Percentiles rank a stretch among this genome's conserved stretches.
These are phyloP conservation scores for Suhomyces guaymorum DNA, from an alignment of 1,139 yeast genomes.

Conservation along the genomic window DNA sequence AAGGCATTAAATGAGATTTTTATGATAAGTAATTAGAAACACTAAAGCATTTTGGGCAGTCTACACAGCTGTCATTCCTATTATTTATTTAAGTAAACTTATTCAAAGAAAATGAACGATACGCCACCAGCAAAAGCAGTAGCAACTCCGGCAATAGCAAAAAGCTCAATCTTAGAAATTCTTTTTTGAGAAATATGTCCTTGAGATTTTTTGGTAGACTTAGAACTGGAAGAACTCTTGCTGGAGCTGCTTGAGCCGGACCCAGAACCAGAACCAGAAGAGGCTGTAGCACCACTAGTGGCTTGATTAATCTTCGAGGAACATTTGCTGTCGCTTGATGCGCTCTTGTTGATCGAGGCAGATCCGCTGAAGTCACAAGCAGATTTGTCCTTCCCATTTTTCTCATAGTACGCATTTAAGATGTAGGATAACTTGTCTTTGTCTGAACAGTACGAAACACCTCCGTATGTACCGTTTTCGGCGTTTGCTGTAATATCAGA, in stretches of 20 bases:
- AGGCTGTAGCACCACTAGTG: conserved; percentile 18
- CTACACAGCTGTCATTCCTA: too few species aligned
- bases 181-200: conserved; percentile 26
- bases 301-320: conserved; percentile 30
- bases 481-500: conserved; percentile 40
- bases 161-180: conserved; percentile 32
- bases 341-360: conserved; percentile 33
- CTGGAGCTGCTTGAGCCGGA: conserved; percentile 28
- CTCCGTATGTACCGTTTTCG: conserved; percentile 41
- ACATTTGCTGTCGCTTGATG: conserved; percentile 34
- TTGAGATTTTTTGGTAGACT: conserved; percentile 24
- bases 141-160: conserved; percentile 33
- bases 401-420: conserved; percentile 41
- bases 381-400: conserved; percentile 26
- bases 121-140: conserved; percentile 43
- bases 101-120: conserved; percentile 34
- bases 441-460: conserved; percentile 40
- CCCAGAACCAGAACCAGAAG: conserved; percentile 34
- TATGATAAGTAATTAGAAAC: conserved; percentile 72
- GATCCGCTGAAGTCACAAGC: conserved; percentile 48
- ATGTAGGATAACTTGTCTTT: conserved; percentile 44
- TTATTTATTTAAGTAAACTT: too few species aligned
- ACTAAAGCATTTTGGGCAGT: too few species aligned
- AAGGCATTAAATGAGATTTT: conserved; percentile 89
- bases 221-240: conserved; percentile 24